Base-by-base conservation (phyloP, 345 rosid genomes). In the Boechera stricta region DNA sequence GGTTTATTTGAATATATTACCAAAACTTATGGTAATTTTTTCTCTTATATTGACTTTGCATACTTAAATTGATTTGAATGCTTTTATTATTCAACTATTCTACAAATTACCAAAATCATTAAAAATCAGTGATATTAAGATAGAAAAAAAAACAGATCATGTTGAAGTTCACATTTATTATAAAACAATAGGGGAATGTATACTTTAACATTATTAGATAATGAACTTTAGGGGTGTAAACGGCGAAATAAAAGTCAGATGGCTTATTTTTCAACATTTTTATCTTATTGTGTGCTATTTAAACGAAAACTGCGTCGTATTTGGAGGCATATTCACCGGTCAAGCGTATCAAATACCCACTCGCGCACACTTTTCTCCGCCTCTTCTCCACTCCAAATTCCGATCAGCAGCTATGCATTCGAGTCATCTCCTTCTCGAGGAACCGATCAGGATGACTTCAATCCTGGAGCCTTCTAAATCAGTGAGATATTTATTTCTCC, bases 381-480 rank as follows among this genome's bases (percentile, higher is more conserved):
- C 63, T 68, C 63, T 76, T 60, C 79, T 6, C 35, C 69, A 52
- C 63, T 76, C 48, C 38, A 33, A 41, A 13, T 42, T 69, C 69
- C 64, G 69, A 52, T 68, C 74, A 76, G 11, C 13, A 59, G 10
- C 31, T 29, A 94, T 94, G 98, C 98, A 94, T 80, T 86, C 98
- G 5, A 86, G 84, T 84, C 97, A 94, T 86, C 74, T 94, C 76
- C 97, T 94, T 72, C 93, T 90, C 21, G 98, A 94, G 76, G 98
- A 91, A 88, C 98, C 98, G 3, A 94, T 94, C 76, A 83, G 98
- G 91, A 94, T 94, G 98, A 93, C 93, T 74, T 88, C 96, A 58
- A 88, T 93, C 78, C 96, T 93, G 54, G 96, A 93, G 85, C 90
- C 98, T 61, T 88, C 98, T 18, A 93, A 93, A 79, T 58, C 90